Evolutionary conservation across 2,329 filamentous ascomycete genomes (phyloP).

Genomic region (Coniella lustricola): DNA sequence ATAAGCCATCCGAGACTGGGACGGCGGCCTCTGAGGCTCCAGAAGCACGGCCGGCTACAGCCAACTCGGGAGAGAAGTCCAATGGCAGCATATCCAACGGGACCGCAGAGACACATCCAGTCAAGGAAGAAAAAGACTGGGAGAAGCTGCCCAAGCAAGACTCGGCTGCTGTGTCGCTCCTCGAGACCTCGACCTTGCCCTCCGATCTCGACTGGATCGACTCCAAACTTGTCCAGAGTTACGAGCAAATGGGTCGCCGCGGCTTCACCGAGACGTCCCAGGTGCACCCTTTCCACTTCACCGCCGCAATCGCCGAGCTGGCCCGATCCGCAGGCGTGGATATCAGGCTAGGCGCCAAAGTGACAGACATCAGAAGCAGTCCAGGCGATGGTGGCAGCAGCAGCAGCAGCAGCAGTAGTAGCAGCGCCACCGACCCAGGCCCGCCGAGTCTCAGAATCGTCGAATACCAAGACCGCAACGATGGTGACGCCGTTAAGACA

Average conservation of each 20-base stretch:
- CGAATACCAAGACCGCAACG: slow-evolving; percentile 46
- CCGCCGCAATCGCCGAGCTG: slow-evolving; percentile 71
- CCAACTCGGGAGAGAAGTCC: neutral
- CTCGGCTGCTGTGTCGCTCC: slow-evolving; percentile 35
- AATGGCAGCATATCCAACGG: neutral
- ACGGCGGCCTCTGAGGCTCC: neutral
- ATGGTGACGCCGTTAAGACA: slow-evolving; percentile 25
- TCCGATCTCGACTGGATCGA: slow-evolving; percentile 80
- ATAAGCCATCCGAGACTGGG: neutral
- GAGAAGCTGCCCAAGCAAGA: slow-evolving; percentile 57
- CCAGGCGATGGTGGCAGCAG: too few relatives aligned
- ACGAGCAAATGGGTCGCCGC: slow-evolving; percentile 69
- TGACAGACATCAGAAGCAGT: slow-evolving; percentile 64
- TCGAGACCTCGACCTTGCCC: slow-evolving; percentile 58
- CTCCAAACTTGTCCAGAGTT: slow-evolving; percentile 56
- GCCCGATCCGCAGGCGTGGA: slow-evolving; percentile 63
- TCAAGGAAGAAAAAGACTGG: slow-evolving; percentile 41
- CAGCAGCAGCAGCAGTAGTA: too few relatives aligned
- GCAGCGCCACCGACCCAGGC: slow-evolving; percentile 18
- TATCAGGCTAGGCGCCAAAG: slow-evolving; percentile 58
- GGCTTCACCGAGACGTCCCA: slow-evolving; percentile 76
- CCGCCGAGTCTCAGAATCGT: slow-evolving; percentile 49
- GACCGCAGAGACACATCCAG: slow-evolving; percentile 13
- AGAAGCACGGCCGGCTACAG: neutral
- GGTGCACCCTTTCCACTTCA: slow-evolving; percentile 89